Percentiles rank a stretch among this genome's conserved stretches.
phyloP scores from a whole-genome alignment of 306 rosid species.

The Trichosanthes cucumerina region DNA sequence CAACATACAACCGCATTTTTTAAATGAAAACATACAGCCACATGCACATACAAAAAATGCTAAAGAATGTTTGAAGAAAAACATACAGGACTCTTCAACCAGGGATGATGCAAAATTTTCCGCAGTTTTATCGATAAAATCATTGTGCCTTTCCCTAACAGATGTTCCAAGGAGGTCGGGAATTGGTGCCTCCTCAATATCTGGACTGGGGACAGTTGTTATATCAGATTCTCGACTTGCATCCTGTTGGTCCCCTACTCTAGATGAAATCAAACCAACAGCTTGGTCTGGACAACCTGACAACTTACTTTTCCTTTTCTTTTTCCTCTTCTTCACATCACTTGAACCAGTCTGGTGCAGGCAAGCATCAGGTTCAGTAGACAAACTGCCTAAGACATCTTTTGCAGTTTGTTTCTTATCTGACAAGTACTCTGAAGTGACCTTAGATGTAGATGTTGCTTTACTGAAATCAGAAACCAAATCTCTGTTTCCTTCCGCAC shows the following conservation, averaged over 20 bases:
- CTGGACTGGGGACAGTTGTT: slow-evolving; percentile 18
- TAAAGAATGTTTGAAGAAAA: neutral
- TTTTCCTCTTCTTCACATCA: slow-evolving; percentile 13
- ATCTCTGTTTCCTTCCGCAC: slow-evolving; percentile 19
- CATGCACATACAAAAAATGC: neutral
- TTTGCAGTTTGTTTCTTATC: slow-evolving; percentile 25
- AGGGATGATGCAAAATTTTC: slow-evolving; percentile 12
- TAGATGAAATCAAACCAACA: slow-evolving; percentile 21
- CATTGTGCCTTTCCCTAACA: slow-evolving; percentile 20
- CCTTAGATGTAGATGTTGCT: slow-evolving; percentile 18
- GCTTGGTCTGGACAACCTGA: slow-evolving; percentile 17
- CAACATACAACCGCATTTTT: neutral
- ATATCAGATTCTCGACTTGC: slow-evolving; percentile 12
- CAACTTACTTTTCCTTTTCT: slow-evolving; percentile 23
- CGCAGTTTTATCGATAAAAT: slow-evolving; percentile 13
- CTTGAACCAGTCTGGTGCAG: slow-evolving; percentile 13
- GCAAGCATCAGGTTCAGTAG: slow-evolving; percentile 21
- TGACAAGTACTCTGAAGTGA: slow-evolving; percentile 21
- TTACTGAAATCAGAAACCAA: slow-evolving; percentile 18
- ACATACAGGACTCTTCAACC: slow-evolving; percentile 21
- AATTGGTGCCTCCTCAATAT: slow-evolving; percentile 20
- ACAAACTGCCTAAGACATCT: slow-evolving; percentile 19
- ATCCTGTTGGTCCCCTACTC: neutral
- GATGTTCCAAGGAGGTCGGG: slow-evolving; percentile 17
- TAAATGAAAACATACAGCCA: neutral